Evolutionary conservation across 2,329 filamentous ascomycete species (phyloP).

Genomic region (Incumbomyces delicatus): DNA sequence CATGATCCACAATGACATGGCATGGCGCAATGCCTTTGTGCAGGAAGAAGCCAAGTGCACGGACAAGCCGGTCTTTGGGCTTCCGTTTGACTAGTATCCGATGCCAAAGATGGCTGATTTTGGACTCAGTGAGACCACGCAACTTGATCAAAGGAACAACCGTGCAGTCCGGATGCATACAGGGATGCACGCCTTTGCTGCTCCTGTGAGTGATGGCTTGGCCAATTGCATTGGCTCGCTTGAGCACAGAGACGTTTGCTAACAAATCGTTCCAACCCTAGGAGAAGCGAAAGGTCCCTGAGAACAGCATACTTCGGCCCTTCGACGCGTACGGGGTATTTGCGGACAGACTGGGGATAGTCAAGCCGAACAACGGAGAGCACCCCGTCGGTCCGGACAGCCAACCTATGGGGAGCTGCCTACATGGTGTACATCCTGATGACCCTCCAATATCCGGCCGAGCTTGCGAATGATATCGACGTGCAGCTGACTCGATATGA

Average conservation of each 20-base stretch:
- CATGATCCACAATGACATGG: slow-evolving; percentile 15
- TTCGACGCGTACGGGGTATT: not conserved
- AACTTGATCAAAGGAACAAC: slow-evolving; percentile 1
- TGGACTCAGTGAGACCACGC: slow-evolving; percentile 11
- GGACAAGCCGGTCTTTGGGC: not conserved
- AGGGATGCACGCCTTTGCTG: not conserved
- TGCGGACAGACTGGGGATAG: not conserved
- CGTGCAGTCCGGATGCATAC: not conserved
- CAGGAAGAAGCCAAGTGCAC: not conserved
- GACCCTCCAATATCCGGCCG: slow-evolving; percentile 8
- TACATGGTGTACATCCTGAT: not conserved
- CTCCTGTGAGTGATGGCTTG: slow-evolving; percentile 5
- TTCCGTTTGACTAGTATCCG: slow-evolving; percentile 8
- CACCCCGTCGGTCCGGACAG: not conserved
- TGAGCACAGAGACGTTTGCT: not conserved
- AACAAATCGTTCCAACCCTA: not conserved
- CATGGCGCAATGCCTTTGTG: slow-evolving; percentile 3
- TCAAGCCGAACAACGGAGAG: not conserved
- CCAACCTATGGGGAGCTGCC: not conserved
- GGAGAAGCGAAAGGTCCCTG: not conserved
- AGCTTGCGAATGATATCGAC: slow-evolving; percentile 6
- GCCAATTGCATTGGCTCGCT: not conserved
- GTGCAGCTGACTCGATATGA: not conserved
- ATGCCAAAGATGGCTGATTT: slow-evolving; percentile 14
- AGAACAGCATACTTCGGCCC: not conserved